Percentiles rank a stretch among this genome's conserved stretches.
Conservation (phyloP, 129 eudicot species). For the Smallanthus sonchifolius region DNA sequence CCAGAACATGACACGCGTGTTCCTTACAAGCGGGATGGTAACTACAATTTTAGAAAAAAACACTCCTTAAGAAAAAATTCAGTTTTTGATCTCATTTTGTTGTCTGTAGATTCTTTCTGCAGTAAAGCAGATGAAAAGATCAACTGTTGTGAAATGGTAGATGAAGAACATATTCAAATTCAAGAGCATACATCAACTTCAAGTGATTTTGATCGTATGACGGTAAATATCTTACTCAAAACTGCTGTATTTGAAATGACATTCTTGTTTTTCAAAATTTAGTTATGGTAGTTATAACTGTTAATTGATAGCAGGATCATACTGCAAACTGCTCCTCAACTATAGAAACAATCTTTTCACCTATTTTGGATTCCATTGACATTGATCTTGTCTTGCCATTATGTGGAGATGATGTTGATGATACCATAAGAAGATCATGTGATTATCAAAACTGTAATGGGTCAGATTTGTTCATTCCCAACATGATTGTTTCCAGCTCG, state of each 20-base stretch:
- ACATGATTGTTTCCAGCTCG: slow-evolving; percentile 67
- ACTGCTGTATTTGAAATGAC: not conserved
- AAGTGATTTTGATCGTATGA: not conserved
- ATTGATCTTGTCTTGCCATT: slow-evolving; percentile 5
- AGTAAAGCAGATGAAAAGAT: slow-evolving; percentile 33
- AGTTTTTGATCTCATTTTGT: not conserved
- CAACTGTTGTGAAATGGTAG: slow-evolving; percentile 29
- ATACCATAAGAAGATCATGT: no score
- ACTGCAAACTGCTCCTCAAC: slow-evolving; percentile 43
- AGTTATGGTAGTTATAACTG: not conserved
- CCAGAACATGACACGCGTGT: slow-evolving; percentile 28
- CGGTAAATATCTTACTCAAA: not conserved
- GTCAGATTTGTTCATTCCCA: slow-evolving; percentile 72
- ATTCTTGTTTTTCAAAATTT: not conserved
- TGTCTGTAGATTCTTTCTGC: slow-evolving; percentile 34
- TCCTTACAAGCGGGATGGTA: slow-evolving; percentile 56
- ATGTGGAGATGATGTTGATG: no score
- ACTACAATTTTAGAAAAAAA: not conserved
- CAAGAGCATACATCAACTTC: slow-evolving; percentile 12
- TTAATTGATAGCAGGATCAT: slow-evolving; percentile 42
- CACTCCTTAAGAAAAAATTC: slow-evolving; percentile 1
- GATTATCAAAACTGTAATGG: slow-evolving; percentile 58
- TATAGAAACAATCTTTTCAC: slow-evolving; percentile 68
- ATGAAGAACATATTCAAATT: slow-evolving; percentile 34
- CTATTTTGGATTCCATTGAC: slow-evolving; percentile 48